Evolutionary conservation across 805 yeast genomes (phyloP), one percentile per base, ranked within the genome.

Genomic region (Pichia pseudocactophila): DNA sequence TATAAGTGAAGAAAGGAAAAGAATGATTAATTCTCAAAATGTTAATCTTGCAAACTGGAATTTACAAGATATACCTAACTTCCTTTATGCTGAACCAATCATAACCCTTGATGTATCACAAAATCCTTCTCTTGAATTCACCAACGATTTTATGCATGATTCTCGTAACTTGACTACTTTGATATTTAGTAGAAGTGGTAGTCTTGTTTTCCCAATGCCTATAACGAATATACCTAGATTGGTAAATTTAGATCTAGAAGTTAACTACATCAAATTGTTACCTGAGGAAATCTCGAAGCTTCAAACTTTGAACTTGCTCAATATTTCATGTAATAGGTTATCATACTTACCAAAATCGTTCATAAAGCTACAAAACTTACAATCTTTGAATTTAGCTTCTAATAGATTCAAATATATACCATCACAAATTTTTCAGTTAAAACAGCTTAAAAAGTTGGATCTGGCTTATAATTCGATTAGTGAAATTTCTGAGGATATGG

Each of bases 121-220:
- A 48, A 89, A 89, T 57, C 95, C 96, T 4, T 82, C 94, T 15
- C 80, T 90, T 41, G 76, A 79, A 45, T 66, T 89, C 28, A 95
- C 97, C 0, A 64, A 77, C 42, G 96, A 88, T 56, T 89, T 89
- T 57, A 78, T 89, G 53, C 95, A 87, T 57, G 75, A 65, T 19
- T 85, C 95, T 50, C 73, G 77, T 33, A 84, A 84, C 54, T 67
- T 88, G 53, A 70, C 74, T 22, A 73, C 75, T 41, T 68, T 88
- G 47, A 71, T 78, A 43, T 85, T 80, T 66, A 77, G 84, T 1
- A 71, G 78, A 48, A 82, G 83, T 51, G 81, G 92, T 43, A 76
- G 84, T 19, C 76, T 82, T 7, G 72, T 68, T 37, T 82, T 89
- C 56, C 97, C 97, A 2, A 57, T 69, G 13, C 80, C 84, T 49